Evolutionary conservation across 805 yeast genomes (phyloP), one percentile per base, ranked within the genome.

Genomic region (Starmera quercuum): DNA sequence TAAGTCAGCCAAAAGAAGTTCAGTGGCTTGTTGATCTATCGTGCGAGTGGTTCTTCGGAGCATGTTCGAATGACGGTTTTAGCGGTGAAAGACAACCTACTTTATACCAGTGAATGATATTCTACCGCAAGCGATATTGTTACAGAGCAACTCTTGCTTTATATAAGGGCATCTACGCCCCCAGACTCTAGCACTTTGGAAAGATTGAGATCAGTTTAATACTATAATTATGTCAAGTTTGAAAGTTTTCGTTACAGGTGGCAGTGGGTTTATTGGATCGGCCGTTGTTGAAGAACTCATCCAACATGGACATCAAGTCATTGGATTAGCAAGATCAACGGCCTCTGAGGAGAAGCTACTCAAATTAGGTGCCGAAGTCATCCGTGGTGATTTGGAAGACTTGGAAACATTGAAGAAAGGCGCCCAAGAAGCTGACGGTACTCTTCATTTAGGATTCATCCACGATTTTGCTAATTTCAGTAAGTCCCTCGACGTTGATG

Each of bases 211-310:
- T n/a, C n/a, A n/a, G n/a, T n/a, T n/a, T n/a, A n/a, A n/a, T n/a
- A n/a, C n/a, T n/a, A n/a, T n/a, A n/a, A n/a, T n/a, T n/a, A n/a
- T n/a, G n/a, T n/a, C n/a, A n/a, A n/a, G n/a, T n/a, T n/a, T 23
- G 26, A 58, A 50, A 34, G 46, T 49, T 13, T 59, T 60, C 41
- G 48, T 61, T 23, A 59, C 66, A 14, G 64, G 66, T 22, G 65
- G 48, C 16, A 40, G 61, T 5, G 64, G 66, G 0, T 59, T 48
- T 34, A 41, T 60, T 26, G 67, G 66, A 1, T 23, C 47, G 0
- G 34, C 35, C 2, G 45, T 54, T 13, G 37, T 48, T 17, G 29
- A 46, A 17, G 49, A 42, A 16, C 36, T 60, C 9, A 21, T 50
- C 10, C 28, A 35, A 3, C 28, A 39, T 5, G 61, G 58, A 4